phyloP scores from a whole-genome alignment of 225 moss, liverwort and hornwort genomes.

The Pseudisothecium myosuroides region DNA sequence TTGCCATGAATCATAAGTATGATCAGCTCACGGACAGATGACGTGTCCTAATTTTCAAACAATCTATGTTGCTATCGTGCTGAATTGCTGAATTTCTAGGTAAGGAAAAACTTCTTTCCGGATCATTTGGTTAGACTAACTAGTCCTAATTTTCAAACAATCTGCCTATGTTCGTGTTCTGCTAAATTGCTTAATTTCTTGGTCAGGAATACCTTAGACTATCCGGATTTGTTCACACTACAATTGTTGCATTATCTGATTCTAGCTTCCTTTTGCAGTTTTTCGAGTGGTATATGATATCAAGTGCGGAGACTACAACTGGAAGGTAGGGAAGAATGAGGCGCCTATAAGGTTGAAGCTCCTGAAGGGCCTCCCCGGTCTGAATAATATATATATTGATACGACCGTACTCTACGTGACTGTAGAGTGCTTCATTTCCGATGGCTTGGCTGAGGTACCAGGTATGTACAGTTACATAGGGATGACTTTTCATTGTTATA shows the following conservation, averaged over 20 bases:
- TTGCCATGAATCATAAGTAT: neutral
- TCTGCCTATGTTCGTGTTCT: neutral
- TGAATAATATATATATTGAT: neutral
- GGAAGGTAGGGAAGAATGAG: constrained; percentile 7
- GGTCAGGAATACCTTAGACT: too few relatives aligned
- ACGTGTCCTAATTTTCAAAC: neutral
- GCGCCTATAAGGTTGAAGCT: constrained; percentile 16
- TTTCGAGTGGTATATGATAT: constrained; percentile 21
- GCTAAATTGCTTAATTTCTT: neutral
- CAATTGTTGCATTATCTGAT: neutral
- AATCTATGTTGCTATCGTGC: neutral
- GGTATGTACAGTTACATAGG: neutral
- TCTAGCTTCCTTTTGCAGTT: constrained; percentile 3
- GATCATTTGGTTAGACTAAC: neutral
- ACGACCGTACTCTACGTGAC: constrained; percentile 4
- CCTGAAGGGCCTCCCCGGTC: constrained; percentile 14
- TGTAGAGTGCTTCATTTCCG: constrained; percentile 32
- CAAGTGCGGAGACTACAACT: neutral
- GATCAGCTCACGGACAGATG: neutral
- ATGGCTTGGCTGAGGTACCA: constrained; percentile 6
- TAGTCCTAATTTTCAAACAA: neutral
- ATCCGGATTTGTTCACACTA: neutral
- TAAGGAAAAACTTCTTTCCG: neutral
- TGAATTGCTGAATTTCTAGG: neutral
- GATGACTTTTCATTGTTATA: neutral